Base-by-base conservation (phyloP, 2,329 filamentous ascomycete genomes). In the Podosphaera leucotricha region DNA sequence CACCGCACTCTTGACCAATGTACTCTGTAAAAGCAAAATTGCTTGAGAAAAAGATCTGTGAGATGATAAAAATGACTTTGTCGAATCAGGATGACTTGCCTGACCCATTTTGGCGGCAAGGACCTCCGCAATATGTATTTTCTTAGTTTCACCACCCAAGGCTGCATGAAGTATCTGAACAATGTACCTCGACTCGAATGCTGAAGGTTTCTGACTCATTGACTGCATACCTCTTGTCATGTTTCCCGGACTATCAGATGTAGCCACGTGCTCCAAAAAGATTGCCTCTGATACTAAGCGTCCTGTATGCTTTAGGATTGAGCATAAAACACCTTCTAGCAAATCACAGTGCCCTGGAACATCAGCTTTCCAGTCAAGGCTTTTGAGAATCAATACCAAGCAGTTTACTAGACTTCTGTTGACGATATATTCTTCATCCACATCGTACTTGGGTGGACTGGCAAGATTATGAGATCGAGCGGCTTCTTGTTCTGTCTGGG, bases 261-360 rank as follows among this genome's bases (percentile, higher is more conserved):
- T 26, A 11, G 49, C 49, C 15, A 56, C 48, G 45, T 52, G 50
- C 43, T 62, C 59, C 13, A 57, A 53, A 46, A 66, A 66, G 5
- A 59, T 53, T 2, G 61, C 58, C 1, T 61, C 48, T 10, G 59
- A 59, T 5, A 67, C 49, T 18, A 64, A 46, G 22, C 55, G 58
- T 0, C 64, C 64, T 13, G 62, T 56, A 8, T 62, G 59, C 26
- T 57, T 49, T 1, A 66, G 49, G 3, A 63, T 44, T 8, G 58
- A 43, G 38, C 53, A 62, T 6, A 66, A 49, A 22, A 61, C 58
- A 0, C 63, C 64, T 52, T 66, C 64, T 15, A 65, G 50, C 4
- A 64, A 46, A 15, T 57, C 50, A 18, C 53, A 51, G 20, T 62
- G 58, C 13, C 52, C 52, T 19, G 46, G 15, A 38, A 50, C 46